Conservation (phyloP, 345 rosid species). For the Sisymbrium altissimum region DNA sequence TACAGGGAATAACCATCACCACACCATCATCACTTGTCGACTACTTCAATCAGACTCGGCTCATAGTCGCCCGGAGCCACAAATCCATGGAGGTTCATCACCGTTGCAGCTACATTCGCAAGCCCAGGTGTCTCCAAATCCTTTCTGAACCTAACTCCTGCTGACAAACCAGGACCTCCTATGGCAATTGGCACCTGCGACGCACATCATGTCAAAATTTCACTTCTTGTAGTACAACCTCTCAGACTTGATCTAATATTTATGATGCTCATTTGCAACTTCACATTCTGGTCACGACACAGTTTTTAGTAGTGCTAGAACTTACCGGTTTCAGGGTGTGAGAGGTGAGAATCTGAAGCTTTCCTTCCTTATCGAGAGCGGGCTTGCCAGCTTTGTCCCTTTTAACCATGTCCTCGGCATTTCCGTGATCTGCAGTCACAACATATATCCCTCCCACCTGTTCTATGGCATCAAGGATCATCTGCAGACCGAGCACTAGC, state of each 20-base stretch:
- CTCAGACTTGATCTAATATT: neutral
- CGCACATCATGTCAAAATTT: neutral
- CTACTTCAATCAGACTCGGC: conserved; percentile 77
- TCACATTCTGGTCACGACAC: neutral
- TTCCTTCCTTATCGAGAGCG: conserved; percentile 60
- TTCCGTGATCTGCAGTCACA: conserved; percentile 95
- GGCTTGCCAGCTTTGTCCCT: conserved; percentile 88
- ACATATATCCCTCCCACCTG: conserved; percentile 89
- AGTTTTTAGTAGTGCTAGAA: neutral
- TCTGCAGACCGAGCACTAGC: conserved; percentile 44
- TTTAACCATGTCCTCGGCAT: conserved; percentile 99
- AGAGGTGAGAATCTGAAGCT: conserved; percentile 89
- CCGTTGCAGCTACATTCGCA: conserved; percentile 95
- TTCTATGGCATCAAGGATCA: conserved; percentile 74
- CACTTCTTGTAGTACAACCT: neutral
- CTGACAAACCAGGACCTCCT: conserved; percentile 85
- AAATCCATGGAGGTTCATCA: conserved; percentile 93
- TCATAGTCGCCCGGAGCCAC: conserved; percentile 90
- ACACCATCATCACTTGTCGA: conserved; percentile 38
- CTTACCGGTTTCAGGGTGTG: conserved; percentile 96
- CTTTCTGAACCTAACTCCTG: conserved; percentile 66
- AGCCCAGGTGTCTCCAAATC: conserved; percentile 73
- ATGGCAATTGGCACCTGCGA: conserved; percentile 88
- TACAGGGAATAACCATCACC: neutral
- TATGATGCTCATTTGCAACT: neutral